Base-by-base conservation (phyloP, 2,329 filamentous ascomycete genomes). In the Thielaviopsis euricoi region DNA sequence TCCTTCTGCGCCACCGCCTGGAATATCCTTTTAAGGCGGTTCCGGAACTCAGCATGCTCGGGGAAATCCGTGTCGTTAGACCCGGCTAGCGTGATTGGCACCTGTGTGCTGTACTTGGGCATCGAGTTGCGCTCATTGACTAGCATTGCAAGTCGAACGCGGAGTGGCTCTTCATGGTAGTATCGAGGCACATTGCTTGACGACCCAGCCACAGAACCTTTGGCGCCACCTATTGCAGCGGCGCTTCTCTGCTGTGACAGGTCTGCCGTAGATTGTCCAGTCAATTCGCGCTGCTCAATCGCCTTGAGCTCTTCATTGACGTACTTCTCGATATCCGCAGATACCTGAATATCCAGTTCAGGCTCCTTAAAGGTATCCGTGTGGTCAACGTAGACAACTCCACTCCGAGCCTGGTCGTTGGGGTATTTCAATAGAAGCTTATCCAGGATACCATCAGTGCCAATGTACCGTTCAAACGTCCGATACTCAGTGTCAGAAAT, bases 361-460 rank as follows among this genome's bases (percentile, higher is more conserved):
- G 58, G 58, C 26, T 60, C 58, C 37, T 48, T 48, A 53, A 60
- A 60, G 5, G 55, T 57, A 37, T 60, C 58, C 1, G 48, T 60
- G 23, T 57, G 52, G 21, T 60, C 55, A 23, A 60, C 58, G 19
- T 58, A 60, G 33, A 53, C 52, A 21, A 60, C 37, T 15, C 58
- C 58, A 7, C 51, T 25, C 7, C 22, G 37, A 5, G 21, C 19
- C 37, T 43, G 37, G 17, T 43, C 37, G n/a, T 43, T 43, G 12
- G 10, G n/a, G 6, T 6, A 19, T 13, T 37, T 13, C 5, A 26
- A 33, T 6, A 87, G 66, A 53, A 82, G 74, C 50, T 79, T 65
- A 53, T 78, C 74, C 6, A 67, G 60, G 6, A 53, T 50, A 13
- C 3, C n/a, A 4, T 62, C 58, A 19, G 21, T 25, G 23, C 56